A percentile compares a stretch with the other conserved stretches of the same genome.
Evolutionary conservation across 805 yeast species (phyloP).

Genomic region (Zygotorulaspora danielsina): DNA sequence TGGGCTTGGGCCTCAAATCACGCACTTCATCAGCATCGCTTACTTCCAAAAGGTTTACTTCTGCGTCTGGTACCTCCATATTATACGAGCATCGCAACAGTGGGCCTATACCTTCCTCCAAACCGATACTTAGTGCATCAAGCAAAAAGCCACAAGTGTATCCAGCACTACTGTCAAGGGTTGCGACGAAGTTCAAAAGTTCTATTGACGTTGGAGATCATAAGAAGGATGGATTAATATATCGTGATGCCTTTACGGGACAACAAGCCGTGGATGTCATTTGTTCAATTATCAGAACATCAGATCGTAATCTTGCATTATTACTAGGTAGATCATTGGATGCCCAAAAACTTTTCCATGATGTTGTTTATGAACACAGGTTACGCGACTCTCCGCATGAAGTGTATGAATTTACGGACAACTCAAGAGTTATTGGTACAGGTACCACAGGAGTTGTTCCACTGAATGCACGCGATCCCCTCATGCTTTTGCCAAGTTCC

Average conservation of each 20-base stretch:
- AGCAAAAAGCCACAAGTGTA: conserved; percentile 63
- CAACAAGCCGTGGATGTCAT: conserved; percentile 90
- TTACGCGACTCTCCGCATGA: conserved; percentile 83
- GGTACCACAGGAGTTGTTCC: conserved; percentile 26
- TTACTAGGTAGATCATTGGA: conserved; percentile 87
- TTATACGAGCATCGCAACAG: conserved; percentile 24
- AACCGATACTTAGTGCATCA: conserved; percentile 44
- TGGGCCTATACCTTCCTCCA: conserved; percentile 35
- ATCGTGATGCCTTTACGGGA: conserved; percentile 91
- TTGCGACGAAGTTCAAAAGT: conserved; percentile 73
- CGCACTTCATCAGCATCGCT: conserved; percentile 44
- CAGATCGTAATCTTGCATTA: conserved; percentile 86
- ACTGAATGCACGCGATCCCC: conserved; percentile 28
- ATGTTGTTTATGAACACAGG: conserved; percentile 91
- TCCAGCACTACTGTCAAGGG: conserved; percentile 84
- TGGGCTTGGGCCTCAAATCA: conserved; percentile 42
- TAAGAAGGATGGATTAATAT: conserved; percentile 85
- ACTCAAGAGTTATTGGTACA: conserved; percentile 31
- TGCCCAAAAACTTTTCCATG: conserved; percentile 91
- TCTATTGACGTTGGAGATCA: conserved; percentile 67
- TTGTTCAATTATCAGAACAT: conserved; percentile 78
- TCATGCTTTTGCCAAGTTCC: conserved; percentile 25
- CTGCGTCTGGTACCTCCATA: conserved; percentile 26
- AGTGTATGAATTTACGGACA: conserved; percentile 73
- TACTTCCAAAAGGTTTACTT: conserved; percentile 36